A percentile compares a stretch with the other conserved stretches of the same genome.
phyloP scores from a whole-genome alignment of 2,329 filamentous ascomycete genomes.

The Ascochyta lentis region DNA sequence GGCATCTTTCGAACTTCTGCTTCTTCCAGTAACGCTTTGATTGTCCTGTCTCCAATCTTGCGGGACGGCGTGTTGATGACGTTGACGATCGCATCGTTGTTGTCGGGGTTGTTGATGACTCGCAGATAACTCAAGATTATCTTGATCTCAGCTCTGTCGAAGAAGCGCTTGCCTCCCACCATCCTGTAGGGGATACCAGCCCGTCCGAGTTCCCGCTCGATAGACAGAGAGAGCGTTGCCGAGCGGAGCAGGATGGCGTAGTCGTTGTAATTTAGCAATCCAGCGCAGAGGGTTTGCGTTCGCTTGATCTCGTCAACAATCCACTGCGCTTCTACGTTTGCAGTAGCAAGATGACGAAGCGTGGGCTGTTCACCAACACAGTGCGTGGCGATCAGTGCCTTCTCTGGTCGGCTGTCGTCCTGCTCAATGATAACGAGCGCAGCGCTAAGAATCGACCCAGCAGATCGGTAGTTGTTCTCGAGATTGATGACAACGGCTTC shows the following conservation, averaged over 20 bases:
- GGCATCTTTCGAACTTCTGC: slow-evolving; percentile 73
- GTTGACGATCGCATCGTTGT: slow-evolving; percentile 83
- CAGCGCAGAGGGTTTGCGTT: slow-evolving; percentile 72
- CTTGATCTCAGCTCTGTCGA: slow-evolving; percentile 89
- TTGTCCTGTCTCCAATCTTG: slow-evolving; percentile 79
- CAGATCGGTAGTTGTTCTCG: slow-evolving; percentile 94
- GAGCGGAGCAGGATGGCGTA: slow-evolving; percentile 88
- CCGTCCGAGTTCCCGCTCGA: slow-evolving; percentile 82
- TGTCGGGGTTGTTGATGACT: slow-evolving; percentile 81
- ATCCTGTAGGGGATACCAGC: slow-evolving; percentile 87
- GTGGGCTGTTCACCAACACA: slow-evolving; percentile 80
- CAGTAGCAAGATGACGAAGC: slow-evolving; percentile 73
- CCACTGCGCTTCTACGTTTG: slow-evolving; percentile 82
- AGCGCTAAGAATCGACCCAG: slow-evolving; percentile 78
- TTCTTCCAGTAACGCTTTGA: slow-evolving; percentile 76
- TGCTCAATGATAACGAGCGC: slow-evolving; percentile 90
- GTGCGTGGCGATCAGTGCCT: slow-evolving; percentile 80
- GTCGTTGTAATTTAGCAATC: slow-evolving; percentile 75
- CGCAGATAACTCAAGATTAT: slow-evolving; percentile 86
- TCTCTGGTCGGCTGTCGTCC: slow-evolving; percentile 79
- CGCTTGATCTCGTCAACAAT: slow-evolving; percentile 84
- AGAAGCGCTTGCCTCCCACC: slow-evolving; percentile 91
- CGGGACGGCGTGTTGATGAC: slow-evolving; percentile 86
- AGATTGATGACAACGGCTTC: slow-evolving; percentile 82
- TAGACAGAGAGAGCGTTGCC: slow-evolving; percentile 79